A percentile compares a stretch with the other conserved stretches of the same genome.
Evolutionary conservation across 2,329 filamentous ascomycete genomes (phyloP).

Genomic region (Sporothrix curviconia): DNA sequence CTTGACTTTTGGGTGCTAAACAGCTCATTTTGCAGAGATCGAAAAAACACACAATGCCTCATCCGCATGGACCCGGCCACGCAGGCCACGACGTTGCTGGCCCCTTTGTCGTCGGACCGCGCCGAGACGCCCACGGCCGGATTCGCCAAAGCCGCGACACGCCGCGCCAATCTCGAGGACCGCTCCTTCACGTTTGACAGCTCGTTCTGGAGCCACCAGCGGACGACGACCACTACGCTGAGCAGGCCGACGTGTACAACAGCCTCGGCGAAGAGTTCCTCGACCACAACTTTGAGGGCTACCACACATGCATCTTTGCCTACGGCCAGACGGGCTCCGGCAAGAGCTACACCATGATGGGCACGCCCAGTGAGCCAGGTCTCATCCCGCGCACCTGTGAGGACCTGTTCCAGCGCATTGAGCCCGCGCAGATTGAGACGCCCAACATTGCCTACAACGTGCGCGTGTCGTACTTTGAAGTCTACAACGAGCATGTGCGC

Average conservation of each 20-base stretch:
- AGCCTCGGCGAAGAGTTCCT: slow-evolving; percentile 85
- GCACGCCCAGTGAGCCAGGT: slow-evolving; percentile 89
- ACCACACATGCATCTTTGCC: slow-evolving; percentile 99
- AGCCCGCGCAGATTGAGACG: slow-evolving; percentile 57
- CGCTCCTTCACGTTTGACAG: slow-evolving; percentile 80
- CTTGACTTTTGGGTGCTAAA: too few relatives aligned
- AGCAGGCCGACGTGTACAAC: slow-evolving; percentile 79
- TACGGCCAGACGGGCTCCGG: slow-evolving; percentile 97
- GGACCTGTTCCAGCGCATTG: slow-evolving; percentile 90
- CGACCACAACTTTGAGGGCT: slow-evolving; percentile 96
- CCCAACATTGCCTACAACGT: slow-evolving; percentile 75
- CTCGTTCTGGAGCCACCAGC: slow-evolving; percentile 97
- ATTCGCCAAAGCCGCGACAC: slow-evolving; percentile 25
- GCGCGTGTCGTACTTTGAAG: slow-evolving; percentile 97
- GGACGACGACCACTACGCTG: slow-evolving; percentile 76
- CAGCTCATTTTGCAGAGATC: slow-evolving; percentile 61
- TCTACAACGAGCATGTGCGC: slow-evolving; percentile 96
- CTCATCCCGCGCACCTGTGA: slow-evolving; percentile 97
- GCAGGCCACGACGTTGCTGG: slow-evolving; percentile 74
- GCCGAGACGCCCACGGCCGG: slow-evolving; percentile 8
- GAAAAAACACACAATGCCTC: slow-evolving; percentile 77
- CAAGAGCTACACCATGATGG: slow-evolving; percentile 97
- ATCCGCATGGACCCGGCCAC: slow-evolving; percentile 85
- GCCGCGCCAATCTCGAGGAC: slow-evolving; percentile 19
- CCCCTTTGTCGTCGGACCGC: slow-evolving; percentile 42